A percentile compares a stretch with the other conserved stretches of the same genome.
Conservation (phyloP, 805 yeast species). For the Candida insectorum region DNA sequence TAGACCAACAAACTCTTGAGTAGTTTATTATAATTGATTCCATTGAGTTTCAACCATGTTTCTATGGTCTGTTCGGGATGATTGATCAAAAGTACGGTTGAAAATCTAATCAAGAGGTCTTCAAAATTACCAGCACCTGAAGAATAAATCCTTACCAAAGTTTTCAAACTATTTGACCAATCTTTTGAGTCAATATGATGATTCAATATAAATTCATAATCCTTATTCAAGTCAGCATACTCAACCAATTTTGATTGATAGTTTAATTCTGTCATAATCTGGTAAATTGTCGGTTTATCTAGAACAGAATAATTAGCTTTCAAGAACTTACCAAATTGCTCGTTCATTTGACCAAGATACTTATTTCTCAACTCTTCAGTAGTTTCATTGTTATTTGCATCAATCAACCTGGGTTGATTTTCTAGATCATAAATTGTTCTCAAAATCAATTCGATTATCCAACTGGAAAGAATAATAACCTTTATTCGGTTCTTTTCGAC, state of each 20-base stretch:
- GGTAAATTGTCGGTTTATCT: conserved; percentile 70
- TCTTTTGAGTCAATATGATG: conserved; percentile 66
- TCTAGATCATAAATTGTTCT: conserved; percentile 45
- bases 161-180: conserved; percentile 71
- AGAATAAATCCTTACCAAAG: conserved; percentile 48
- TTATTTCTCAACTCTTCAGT: conserved; percentile 4
- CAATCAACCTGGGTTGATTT: conserved; percentile 14
- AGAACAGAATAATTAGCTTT: conserved; percentile 42
- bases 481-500: conserved; percentile 26
- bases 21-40: conserved; percentile 58
- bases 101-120: conserved; percentile 55
- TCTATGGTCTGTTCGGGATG: conserved; percentile 68
- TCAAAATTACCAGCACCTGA: conserved; percentile 11
- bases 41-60: conserved; percentile 64
- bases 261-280: conserved; percentile 66
- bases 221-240: conserved; percentile 66
- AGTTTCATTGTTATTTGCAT: background rate
- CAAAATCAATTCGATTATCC: conserved; percentile 61
- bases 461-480: conserved; percentile 52
- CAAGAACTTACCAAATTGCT: conserved; percentile 48
- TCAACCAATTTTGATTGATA: conserved; percentile 58
- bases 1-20: conserved; percentile 76
- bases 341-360: conserved; percentile 8
- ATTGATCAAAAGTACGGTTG: conserved; percentile 67
- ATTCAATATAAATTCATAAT: conserved; percentile 63